These are phyloP conservation scores for Ensete glaucum DNA, from an alignment of 176 grass and related monocot genomes.

Conservation along the genomic window DNA sequence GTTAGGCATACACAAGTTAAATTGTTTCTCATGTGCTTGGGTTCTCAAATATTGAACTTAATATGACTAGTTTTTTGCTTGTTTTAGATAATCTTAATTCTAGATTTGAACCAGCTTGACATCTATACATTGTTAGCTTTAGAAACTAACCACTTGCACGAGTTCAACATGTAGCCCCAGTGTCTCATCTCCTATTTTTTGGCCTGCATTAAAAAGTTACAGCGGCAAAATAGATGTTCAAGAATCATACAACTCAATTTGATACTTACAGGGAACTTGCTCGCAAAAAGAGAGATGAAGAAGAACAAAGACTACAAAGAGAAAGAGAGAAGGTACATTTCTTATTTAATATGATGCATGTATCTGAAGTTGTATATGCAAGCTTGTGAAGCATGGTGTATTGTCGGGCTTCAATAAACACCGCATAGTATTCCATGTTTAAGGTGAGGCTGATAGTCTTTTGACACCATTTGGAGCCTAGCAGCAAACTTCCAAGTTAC, in stretches of 20 bases:
- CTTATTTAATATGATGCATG: constrained; percentile 17
- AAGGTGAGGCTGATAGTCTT: not conserved
- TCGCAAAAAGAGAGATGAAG: constrained; percentile 22
- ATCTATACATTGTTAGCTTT: no score
- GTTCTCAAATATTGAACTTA: no score
- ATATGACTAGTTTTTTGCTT: no score
- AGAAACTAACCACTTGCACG: no score
- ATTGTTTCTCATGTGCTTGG: no score
- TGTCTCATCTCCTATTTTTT: no score
- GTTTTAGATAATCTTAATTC: no score
- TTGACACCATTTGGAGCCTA: not conserved
- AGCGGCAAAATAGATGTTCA: not conserved
- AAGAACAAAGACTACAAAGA: constrained; percentile 25
- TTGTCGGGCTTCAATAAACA: not conserved
- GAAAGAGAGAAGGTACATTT: constrained; percentile 41
- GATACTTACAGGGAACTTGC: constrained; percentile 26
- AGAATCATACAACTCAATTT: not conserved
- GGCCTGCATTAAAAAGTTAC: not conserved
- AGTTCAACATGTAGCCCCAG: no score
- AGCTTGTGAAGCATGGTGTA: not conserved
- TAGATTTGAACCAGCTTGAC: no score
- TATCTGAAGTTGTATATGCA: not conserved
- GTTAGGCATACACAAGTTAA: no score
- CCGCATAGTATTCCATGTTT: not conserved
- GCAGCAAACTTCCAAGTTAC: not conserved